Base-by-base conservation (phyloP, 352 stramenopile genomes). In the Phytopythium kandeliae region DNA sequence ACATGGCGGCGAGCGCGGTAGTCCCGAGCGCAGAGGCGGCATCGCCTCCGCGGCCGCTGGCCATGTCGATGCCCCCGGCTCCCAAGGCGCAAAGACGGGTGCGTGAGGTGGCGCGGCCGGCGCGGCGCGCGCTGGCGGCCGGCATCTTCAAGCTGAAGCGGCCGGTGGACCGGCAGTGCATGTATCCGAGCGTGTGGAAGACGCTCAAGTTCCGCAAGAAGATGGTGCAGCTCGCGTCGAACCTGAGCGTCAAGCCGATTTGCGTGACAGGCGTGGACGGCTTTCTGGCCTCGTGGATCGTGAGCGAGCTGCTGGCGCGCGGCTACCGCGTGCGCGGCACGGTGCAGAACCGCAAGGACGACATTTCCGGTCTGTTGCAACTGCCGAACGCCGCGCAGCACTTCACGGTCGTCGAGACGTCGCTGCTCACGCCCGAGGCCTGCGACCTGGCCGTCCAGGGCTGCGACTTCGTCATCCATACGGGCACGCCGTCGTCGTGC, bases 401-500 rank as follows among this genome's bases (percentile, higher is more conserved):
- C 63, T 90, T 95, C 26, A 82, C 80, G 10, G 79, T 95, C 34
- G 82, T 95, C 1, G 85, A 95, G 63, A 93, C 82, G 40, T 93
- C 82, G 55, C 67, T 95, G 50, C 64, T 95, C 48, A 95, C 85
- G 24, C 82, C 85, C 16, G 82, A 95, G 45, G 82, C 85, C 12
- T 95, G 85, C 54, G 85, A 95, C 57, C 70, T 90, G 62, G 85
- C 85, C 16, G 85, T 95, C n/a, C 78, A 90, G 63, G 74, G 82
- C 26, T 95, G 85, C 47, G 82, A 95, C 51, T 95, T 93, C 79
- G 85, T 95, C 16, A 95, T 95, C 46, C 83, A 95, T 58, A 95
- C 85, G 28, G 85, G 85, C 21, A 93, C 83, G 30, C 85, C 85
- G 15, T 86, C 85, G 50, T 92, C 80, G 19, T 95, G 85, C 54